Evolutionary conservation across 2,329 filamentous ascomycete species (phyloP).

Genomic region (Colletotrichum graminicola): DNA sequence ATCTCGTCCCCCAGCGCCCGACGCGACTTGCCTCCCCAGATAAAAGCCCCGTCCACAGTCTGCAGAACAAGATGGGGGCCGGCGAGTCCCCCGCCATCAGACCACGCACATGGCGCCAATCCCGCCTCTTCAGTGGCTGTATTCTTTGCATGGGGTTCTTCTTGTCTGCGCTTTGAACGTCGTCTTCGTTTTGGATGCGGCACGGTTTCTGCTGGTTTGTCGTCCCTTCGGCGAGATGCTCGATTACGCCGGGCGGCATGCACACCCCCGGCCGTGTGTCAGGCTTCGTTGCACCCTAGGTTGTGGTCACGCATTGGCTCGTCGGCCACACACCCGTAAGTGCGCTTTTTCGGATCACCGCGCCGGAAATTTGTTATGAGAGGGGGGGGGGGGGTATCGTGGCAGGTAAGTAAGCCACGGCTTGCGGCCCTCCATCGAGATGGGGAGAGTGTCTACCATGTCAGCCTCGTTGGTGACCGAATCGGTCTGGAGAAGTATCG

Average conservation of each 20-base stretch:
- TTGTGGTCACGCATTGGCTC: background rate
- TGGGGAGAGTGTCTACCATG: background rate
- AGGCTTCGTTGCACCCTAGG: background rate
- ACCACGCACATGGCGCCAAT: conserved; percentile 36
- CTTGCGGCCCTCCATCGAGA: conserved; percentile 14
- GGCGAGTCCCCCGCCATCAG: conserved; percentile 18
- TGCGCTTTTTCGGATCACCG: conserved; percentile 13
- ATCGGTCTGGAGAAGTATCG: background rate
- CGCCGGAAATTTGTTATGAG: conserved; percentile 11
- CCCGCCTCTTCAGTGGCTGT: conserved; percentile 35
- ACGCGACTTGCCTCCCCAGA: background rate
- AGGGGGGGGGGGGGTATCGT: background rate
- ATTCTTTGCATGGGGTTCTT: background rate
- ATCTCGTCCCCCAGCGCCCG: conserved; percentile 24
- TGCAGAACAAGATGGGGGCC: background rate
- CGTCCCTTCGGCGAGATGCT: too few relatives aligned
- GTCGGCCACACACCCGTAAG: background rate
- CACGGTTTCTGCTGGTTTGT: background rate
- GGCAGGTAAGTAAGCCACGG: background rate
- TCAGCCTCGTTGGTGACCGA: background rate
- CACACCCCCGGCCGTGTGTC: background rate
- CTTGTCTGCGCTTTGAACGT: background rate
- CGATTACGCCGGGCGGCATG: background rate
- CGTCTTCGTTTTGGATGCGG: background rate
- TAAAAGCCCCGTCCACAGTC: background rate